These are phyloP conservation scores for Furcasterigmium furcatum DNA, from an alignment of 2,329 filamentous ascomycete genomes.

Conservation along the genomic window DNA sequence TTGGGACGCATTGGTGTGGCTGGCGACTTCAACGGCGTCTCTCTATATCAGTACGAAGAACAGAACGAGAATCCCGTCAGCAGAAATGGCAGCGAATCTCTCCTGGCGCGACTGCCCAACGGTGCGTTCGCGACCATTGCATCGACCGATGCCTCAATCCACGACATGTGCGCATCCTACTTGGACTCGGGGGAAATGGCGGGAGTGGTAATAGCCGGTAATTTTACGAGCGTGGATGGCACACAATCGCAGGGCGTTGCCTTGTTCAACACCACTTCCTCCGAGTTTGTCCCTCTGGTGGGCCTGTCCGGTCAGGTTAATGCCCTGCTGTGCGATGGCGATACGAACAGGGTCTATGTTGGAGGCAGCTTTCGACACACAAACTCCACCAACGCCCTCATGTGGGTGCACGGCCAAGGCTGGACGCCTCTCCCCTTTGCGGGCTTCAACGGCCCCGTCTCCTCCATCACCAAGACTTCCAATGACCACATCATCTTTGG, in stretches of 20 bases:
- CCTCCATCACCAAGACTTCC: slow-evolving; percentile 75
- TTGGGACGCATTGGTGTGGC: slow-evolving; percentile 82
- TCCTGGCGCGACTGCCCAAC: slow-evolving; percentile 81
- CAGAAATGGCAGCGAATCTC: slow-evolving; percentile 75
- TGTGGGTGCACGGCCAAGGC: slow-evolving; percentile 65
- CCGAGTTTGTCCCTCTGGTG: slow-evolving; percentile 67
- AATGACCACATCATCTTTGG: slow-evolving; percentile 90
- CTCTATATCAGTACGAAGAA: slow-evolving; percentile 80
- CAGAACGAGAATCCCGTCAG: slow-evolving; percentile 67
- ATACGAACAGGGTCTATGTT: slow-evolving; percentile 78
- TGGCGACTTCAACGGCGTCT: slow-evolving; percentile 89
- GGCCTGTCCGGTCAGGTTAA: slow-evolving; percentile 82
- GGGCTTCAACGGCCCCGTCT: slow-evolving; percentile 91
- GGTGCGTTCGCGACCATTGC: slow-evolving; percentile 74
- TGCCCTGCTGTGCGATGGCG: slow-evolving; percentile 76
- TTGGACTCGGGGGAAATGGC: slow-evolving; percentile 61
- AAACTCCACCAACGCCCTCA: slow-evolving; percentile 86
- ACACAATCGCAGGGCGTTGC: slow-evolving; percentile 76
- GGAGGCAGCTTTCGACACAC: slow-evolving; percentile 79
- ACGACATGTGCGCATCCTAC: slow-evolving; percentile 81
- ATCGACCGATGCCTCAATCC: slow-evolving; percentile 78
- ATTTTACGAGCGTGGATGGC: slow-evolving; percentile 87
- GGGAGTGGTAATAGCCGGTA: slow-evolving; percentile 85
- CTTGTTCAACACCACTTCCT: slow-evolving; percentile 72
- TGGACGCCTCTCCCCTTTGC: slow-evolving; percentile 85